phyloP scores from a whole-genome alignment of 306 rosid species.

The Fragaria iinumae region DNA sequence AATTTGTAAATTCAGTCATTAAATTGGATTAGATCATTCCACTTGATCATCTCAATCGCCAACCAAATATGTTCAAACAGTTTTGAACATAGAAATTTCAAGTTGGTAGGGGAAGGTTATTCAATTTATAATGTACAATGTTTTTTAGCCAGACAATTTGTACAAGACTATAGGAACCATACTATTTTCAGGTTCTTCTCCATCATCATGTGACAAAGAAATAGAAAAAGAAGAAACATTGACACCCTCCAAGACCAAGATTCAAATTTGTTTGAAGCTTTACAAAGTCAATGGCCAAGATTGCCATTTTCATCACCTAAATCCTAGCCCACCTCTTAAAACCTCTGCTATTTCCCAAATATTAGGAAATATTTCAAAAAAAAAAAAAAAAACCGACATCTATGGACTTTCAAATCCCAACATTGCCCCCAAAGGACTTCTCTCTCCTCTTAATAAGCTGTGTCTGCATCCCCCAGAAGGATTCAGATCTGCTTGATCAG shows the following conservation, averaged over 20 bases:
- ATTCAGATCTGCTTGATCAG: slow-evolving; percentile 32
- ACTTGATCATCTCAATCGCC: not conserved
- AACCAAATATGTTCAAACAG: not conserved
- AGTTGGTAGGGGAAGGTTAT: not conserved
- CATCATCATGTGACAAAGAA: not conserved
- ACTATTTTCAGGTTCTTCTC: not conserved
- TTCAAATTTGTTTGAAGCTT: not conserved
- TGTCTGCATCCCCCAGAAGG: slow-evolving; percentile 25
- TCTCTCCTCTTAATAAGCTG: slow-evolving; percentile 17
- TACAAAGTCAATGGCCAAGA: not conserved
- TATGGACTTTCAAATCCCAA: slow-evolving; percentile 40
- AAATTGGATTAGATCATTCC: not conserved
- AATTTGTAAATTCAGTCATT: not conserved
- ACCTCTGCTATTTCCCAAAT: slow-evolving; percentile 21
- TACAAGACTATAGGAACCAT: not conserved
- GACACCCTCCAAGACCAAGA: not conserved
- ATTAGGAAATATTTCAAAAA: not conserved
- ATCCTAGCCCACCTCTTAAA: not conserved
- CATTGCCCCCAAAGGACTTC: slow-evolving; percentile 9
- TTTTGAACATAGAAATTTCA: not conserved
- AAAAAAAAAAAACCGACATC: slow-evolving; percentile 21
- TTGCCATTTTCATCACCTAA: not conserved
- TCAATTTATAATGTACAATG: not conserved
- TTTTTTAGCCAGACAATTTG: not conserved
- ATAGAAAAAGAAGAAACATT: not conserved